Evolutionary conservation across 1,139 yeast species (phyloP).

Genomic region (Petasospora fabianii): DNA sequence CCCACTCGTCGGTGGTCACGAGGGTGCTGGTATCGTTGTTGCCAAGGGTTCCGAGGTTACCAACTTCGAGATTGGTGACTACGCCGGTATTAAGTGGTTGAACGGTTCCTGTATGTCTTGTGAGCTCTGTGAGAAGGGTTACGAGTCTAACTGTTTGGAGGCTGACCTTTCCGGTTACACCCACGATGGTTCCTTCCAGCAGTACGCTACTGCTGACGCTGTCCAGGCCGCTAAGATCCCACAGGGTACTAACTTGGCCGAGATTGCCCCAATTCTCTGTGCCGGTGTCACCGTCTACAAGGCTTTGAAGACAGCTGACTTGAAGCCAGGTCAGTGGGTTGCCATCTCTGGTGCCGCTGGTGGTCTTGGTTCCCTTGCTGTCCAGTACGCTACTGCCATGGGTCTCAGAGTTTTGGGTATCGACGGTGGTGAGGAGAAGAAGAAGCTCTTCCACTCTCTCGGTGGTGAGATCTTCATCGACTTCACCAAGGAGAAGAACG

Average conservation of each 20-base stretch:
- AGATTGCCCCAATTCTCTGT: conserved; percentile 70
- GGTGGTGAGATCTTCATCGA: conserved; percentile 72
- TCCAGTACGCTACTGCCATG: conserved; percentile 71
- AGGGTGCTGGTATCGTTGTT: conserved; percentile 80
- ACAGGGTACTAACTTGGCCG: conserved; percentile 60
- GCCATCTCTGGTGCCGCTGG: conserved; percentile 79
- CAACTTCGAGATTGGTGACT: conserved; percentile 67
- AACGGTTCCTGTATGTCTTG: conserved; percentile 69
- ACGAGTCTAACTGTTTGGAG: conserved; percentile 63
- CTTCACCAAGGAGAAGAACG: conserved; percentile 54
- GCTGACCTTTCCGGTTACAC: conserved; percentile 76
- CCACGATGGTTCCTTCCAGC: conserved; percentile 79
- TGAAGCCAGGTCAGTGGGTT: conserved; percentile 70
- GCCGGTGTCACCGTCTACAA: conserved; percentile 81
- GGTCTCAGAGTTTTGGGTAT: conserved; percentile 71
- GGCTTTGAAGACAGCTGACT: conserved; percentile 67
- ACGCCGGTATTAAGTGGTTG: conserved; percentile 74
- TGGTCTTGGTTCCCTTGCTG: conserved; percentile 72
- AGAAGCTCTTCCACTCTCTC: conserved; percentile 47
- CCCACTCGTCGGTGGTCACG: conserved; percentile 74
- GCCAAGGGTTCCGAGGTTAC: conserved; percentile 63
- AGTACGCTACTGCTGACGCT: conserved; percentile 77
- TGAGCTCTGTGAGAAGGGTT: conserved; percentile 62
- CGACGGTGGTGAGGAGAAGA: conserved; percentile 71
- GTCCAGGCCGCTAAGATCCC: conserved; percentile 73